Evolutionary conservation across 1,139 yeast species (phyloP), one percentile per base, ranked within the genome.

Genomic region (Pichia kudriavzevii): DNA sequence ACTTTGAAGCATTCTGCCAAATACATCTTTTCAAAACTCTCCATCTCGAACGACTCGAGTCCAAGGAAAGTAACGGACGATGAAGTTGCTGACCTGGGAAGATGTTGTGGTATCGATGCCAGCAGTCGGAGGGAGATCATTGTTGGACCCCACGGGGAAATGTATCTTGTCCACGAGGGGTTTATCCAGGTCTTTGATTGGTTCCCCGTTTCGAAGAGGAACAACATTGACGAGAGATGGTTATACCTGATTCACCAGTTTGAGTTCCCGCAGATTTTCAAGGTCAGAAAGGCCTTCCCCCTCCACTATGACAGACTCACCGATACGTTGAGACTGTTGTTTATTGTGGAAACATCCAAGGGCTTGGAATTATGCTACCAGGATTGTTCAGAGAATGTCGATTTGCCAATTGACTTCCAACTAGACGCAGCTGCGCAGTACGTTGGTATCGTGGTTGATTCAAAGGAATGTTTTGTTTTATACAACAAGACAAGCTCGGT

Each of bases 381-480:
- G 19, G 33, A 23, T 24, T 18, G n/a, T 9, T 6, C 9, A 8
- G 11, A 20, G 8, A 19, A 21, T 12, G 5, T n/a, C 13, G 23
- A 19, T 4, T 7, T 7, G 7, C 16, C 22, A 12, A 17, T 23
- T 14, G 13, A 22, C 4, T 35, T 28, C 14, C 10, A 19, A 16
- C 5, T 21, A 3, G 12, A 33, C 7, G 3, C 23, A 5, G 14
- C 23, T 16, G 15, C 18, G 2, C 34, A 35, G 9, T 20, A 27
- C 20, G 10, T 16, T 22, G 10, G 34, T 31, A 17, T 32, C 30
- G 24, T 34, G 35, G 18, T 37, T 5, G 40, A 32, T 17, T 46
- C 52, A 2, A 15, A 28, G 4, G 22, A 38, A 2, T 49, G 30
- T 32, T 44, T 46, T 26, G 39, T 42, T 2, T 25, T 50, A n/a